Base-by-base conservation (phyloP, 192 early-diverging fungal genomes). In the Backusella mclennaniae region DNA sequence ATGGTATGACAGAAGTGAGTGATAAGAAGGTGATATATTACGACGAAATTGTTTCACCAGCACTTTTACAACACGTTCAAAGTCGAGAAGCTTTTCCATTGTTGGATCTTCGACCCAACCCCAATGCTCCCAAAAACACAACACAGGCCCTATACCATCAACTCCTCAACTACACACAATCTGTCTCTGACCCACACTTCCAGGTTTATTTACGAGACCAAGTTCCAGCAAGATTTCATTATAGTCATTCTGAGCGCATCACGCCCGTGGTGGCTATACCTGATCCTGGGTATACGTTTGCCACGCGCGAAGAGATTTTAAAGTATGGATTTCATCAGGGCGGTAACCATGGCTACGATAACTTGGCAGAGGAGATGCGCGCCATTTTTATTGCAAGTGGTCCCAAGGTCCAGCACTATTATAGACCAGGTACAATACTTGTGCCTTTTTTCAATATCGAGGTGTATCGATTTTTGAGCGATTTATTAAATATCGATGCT, bases 271-370 rank as follows among this genome's bases (percentile, higher is more conserved):
- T 92, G 0, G 84, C 87, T 0, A 67, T 97, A 1, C 92, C 95
- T 11, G 88, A 93, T 38, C 46, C 85, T 0, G 94, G 92, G 2
- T 90, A 86, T 76, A 82, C 88, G 33, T 88, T 93, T 73, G 84
- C 85, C 4, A 89, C 79, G 2, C 69, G 80, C 74, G 78, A 80
- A 19, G 35, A 76, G 11, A 69, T 74, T 17, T 75, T 73, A 21
- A 74, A 70, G 5, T 69, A 76, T 0, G 71, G 76, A 3, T 74
- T 78, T 67, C 52, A 68, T 1, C 75, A 80, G 2, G 78, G 79
- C 29, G 96, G 95, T 19, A 86, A 87, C 26, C 97, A 98, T 81
- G 97, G 97, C 7, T 98, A 95, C 83, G 93, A 96, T 75, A 87
- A 92, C 81, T 46, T 86, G 74, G 78, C 89, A 41, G 82, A 83